These are phyloP conservation scores for Curvularia sp. DNA, from an alignment of 2,329 filamentous ascomycete species.

Conservation along the genomic window DNA sequence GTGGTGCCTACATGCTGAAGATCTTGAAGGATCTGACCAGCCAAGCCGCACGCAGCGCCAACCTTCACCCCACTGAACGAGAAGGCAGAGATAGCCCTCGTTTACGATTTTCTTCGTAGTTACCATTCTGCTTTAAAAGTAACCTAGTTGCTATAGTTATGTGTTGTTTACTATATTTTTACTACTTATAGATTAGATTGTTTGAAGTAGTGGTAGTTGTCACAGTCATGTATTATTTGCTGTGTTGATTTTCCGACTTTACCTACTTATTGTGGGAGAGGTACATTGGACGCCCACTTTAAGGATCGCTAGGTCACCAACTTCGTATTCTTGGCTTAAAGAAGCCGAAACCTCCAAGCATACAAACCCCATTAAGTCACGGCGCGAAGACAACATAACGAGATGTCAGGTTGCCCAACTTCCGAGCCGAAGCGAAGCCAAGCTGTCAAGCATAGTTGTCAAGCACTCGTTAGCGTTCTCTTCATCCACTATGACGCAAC, in stretches of 20 bases:
- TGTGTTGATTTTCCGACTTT: too few relatives aligned
- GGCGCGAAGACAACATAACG: not conserved
- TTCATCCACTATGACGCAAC: constrained; percentile 10
- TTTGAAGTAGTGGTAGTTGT: too few relatives aligned
- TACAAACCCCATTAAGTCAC: not conserved
- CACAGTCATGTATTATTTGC: too few relatives aligned
- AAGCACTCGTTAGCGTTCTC: constrained; percentile 18
- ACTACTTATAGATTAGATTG: too few relatives aligned
- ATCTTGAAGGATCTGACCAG: not conserved
- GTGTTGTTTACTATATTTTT: too few relatives aligned
- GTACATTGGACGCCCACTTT: not conserved
- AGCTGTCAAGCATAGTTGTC: constrained; percentile 15
- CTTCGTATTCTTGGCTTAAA: not conserved
- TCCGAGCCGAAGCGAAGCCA: constrained; percentile 1
- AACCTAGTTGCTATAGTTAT: too few relatives aligned
- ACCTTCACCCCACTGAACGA: not conserved
- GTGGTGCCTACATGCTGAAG: not conserved
- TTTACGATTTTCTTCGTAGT: too few relatives aligned
- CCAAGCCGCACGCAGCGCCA: not conserved
- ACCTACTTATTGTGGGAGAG: not conserved
- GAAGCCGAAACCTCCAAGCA: too few relatives aligned
- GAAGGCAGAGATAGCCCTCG: not conserved
- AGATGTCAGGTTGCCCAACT: not conserved
- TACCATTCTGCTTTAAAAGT: too few relatives aligned
- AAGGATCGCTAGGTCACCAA: too few relatives aligned